Evolutionary conservation across 2,329 filamentous ascomycete species (phyloP).

Genomic region (Capronia epimyces): DNA sequence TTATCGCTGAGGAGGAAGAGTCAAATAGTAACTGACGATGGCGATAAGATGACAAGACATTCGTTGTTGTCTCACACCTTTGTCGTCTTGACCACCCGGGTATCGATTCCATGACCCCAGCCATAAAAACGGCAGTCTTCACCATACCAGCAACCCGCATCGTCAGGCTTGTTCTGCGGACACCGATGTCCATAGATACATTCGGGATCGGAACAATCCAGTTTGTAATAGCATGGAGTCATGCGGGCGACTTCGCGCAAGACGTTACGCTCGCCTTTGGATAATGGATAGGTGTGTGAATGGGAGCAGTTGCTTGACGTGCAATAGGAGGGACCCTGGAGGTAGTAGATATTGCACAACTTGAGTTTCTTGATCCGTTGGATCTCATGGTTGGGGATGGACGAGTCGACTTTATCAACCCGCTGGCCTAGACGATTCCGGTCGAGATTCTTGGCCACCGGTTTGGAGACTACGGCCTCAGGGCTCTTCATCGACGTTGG

Average conservation of each 20-base stretch:
- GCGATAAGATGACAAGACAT: not conserved
- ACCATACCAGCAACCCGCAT: constrained; percentile 53
- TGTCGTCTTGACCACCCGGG: constrained; percentile 50
- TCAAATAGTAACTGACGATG: not conserved
- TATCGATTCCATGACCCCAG: constrained; percentile 56
- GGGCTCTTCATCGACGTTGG: constrained; percentile 38
- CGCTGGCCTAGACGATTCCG: constrained; percentile 57
- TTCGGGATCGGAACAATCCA: constrained; percentile 52
- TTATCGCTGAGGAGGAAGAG: not conserved
- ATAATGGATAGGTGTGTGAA: constrained; percentile 50
- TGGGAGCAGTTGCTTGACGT: constrained; percentile 55
- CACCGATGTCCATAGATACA: constrained; percentile 63
- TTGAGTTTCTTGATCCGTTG: constrained; percentile 58
- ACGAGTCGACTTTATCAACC: constrained; percentile 49
- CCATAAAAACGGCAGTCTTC: constrained; percentile 54
- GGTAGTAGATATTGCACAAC: constrained; percentile 57
- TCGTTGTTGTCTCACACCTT: constrained; percentile 34
- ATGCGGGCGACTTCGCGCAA: constrained; percentile 56
- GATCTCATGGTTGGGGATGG: constrained; percentile 51
- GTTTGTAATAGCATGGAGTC: constrained; percentile 56
- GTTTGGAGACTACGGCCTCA: constrained; percentile 37
- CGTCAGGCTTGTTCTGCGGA: constrained; percentile 49
- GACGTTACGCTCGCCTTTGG: constrained; percentile 49
- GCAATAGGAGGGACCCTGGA: constrained; percentile 50
- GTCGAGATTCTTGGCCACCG: constrained; percentile 41